phyloP scores from a whole-genome alignment of 768 basidiomycete genomes.

The Psilocybe sp. region DNA sequence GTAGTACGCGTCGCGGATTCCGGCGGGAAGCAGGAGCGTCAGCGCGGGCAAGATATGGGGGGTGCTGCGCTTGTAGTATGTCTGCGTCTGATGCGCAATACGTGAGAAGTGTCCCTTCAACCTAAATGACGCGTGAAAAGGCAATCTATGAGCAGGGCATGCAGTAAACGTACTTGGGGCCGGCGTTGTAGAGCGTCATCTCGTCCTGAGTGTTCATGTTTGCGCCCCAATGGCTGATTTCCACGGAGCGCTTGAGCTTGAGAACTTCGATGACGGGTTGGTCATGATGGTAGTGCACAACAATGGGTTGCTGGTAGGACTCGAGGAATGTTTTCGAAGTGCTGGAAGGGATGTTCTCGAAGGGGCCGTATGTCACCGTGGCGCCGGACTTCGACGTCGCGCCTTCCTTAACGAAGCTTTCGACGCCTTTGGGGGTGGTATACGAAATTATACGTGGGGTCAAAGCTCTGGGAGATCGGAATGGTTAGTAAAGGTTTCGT shows the following conservation, averaged over 20 bases:
- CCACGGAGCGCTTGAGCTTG: slow-evolving; percentile 71
- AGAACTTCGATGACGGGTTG: slow-evolving; percentile 76
- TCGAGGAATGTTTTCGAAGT: slow-evolving; percentile 52
- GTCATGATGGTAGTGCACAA: slow-evolving; percentile 81
- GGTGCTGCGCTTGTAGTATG: slow-evolving; percentile 62
- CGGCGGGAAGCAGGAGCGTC: slow-evolving; percentile 78
- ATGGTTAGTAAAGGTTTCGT: background rate
- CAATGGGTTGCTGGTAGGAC: slow-evolving; percentile 60
- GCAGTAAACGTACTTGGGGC: slow-evolving; percentile 67
- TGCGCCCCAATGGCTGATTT: slow-evolving; percentile 96
- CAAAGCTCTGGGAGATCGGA: slow-evolving; percentile 50
- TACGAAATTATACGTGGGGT: slow-evolving; percentile 69
- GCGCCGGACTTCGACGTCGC: slow-evolving; percentile 72
- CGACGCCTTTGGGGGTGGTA: slow-evolving; percentile 61
- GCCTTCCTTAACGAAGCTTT: slow-evolving; percentile 57
- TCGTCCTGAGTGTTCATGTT: slow-evolving; percentile 94
- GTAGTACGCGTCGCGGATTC: slow-evolving; percentile 81
- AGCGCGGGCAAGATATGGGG: slow-evolving; percentile 73
- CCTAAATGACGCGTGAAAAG: slow-evolving; percentile 37
- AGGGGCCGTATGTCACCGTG: slow-evolving; percentile 88
- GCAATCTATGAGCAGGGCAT: background rate
- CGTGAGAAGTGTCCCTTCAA: slow-evolving; percentile 96
- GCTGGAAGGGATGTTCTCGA: slow-evolving; percentile 68
- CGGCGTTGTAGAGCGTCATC: slow-evolving; percentile 82
- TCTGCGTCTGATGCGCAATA: slow-evolving; percentile 77